Evolutionary conservation across 73 alveolate species (phyloP).

Genomic region (Stentor roeselii): DNA sequence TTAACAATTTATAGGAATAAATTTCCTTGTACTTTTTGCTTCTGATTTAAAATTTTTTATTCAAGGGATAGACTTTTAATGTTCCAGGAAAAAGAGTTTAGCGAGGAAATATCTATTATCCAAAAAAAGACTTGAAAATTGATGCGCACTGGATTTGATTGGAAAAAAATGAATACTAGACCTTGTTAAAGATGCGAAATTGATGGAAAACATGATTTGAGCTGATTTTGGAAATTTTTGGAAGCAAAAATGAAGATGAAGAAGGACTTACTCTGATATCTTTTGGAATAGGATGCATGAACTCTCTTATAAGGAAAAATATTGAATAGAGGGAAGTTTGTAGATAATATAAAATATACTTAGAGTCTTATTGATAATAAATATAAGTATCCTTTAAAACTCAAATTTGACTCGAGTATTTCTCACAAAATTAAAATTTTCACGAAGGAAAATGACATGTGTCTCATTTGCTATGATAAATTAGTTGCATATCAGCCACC

Average conservation of each 20-base stretch:
- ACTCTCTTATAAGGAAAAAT: slow-evolving; percentile 83
- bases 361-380: slow-evolving; percentile 43
- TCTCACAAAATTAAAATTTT: slow-evolving; percentile 61
- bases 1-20: too few relatives aligned
- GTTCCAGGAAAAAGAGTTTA: slow-evolving; percentile 64
- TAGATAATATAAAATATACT: slow-evolving; percentile 51
- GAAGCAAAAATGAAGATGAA: slow-evolving; percentile 83
- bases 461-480: slow-evolving; percentile 80
- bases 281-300: slow-evolving; percentile 89
- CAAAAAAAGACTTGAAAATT: slow-evolving; percentile 63
- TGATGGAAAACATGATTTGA: slow-evolving; percentile 67
- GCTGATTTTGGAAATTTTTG: slow-evolving; percentile 47
- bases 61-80: slow-evolving; percentile 62
- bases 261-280: slow-evolving; percentile 76
- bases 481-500: slow-evolving; percentile 86
- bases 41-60: slow-evolving; percentile 66
- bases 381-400: slow-evolving; percentile 59
- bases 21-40: too few relatives aligned
- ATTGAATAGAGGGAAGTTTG: slow-evolving; percentile 84
- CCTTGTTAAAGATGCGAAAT: slow-evolving; percentile 65
- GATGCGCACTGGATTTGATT: slow-evolving; percentile 72
- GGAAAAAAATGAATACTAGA: slow-evolving; percentile 68
- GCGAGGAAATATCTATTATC: slow-evolving; percentile 51
- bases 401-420: slow-evolving; percentile 53
- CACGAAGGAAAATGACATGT: slow-evolving; percentile 73